A percentile compares a stretch with the other conserved stretches of the same genome.
These are phyloP conservation scores for Xylaria sp. DNA, from an alignment of 2,329 filamentous ascomycete genomes.

Conservation along the genomic window DNA sequence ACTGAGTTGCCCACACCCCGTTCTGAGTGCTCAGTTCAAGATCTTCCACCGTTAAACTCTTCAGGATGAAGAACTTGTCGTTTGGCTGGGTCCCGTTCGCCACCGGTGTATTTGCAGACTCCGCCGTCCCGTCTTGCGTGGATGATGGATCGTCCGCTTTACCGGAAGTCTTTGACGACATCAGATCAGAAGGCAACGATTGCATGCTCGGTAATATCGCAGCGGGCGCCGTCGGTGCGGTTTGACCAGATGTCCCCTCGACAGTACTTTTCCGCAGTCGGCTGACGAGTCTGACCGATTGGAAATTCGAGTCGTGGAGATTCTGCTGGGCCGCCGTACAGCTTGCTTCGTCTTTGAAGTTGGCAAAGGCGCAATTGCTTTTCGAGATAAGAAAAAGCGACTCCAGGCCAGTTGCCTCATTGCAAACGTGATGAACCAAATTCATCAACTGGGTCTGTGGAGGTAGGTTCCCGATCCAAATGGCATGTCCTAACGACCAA, in stretches of 20 bases:
- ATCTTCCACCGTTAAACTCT: conserved; percentile 87
- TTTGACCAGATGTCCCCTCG: conserved; percentile 39
- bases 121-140: conserved; percentile 17
- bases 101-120: conserved; percentile 12
- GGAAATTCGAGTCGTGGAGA: conserved; percentile 86
- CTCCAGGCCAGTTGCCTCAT: conserved; percentile 71
- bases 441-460: conserved; percentile 74
- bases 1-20: conserved; percentile 89
- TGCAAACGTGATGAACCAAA: conserved; percentile 86
- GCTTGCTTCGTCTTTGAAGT: conserved; percentile 75
- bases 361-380: conserved; percentile 95
- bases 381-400: conserved; percentile 93
- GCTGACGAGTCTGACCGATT: conserved; percentile 80
- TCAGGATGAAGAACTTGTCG: conserved; percentile 86
- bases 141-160: conserved; percentile 15
- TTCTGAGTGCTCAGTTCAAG: conserved; percentile 82
- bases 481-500: conserved; percentile 61
- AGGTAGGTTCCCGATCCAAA: conserved; percentile 94
- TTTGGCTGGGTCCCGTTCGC: conserved; percentile 35
- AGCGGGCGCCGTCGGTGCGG: conserved; percentile 52
- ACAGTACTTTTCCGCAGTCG: conserved; percentile 59
- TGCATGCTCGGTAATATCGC: conserved; percentile 33
- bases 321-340: conserved; percentile 73
- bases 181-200: conserved; percentile 16
- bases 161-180: conserved; percentile 13